Evolutionary conservation across 768 basidiomycete species (phyloP), one percentile per base, ranked within the genome.

Genomic region (Trametes cubensis): DNA sequence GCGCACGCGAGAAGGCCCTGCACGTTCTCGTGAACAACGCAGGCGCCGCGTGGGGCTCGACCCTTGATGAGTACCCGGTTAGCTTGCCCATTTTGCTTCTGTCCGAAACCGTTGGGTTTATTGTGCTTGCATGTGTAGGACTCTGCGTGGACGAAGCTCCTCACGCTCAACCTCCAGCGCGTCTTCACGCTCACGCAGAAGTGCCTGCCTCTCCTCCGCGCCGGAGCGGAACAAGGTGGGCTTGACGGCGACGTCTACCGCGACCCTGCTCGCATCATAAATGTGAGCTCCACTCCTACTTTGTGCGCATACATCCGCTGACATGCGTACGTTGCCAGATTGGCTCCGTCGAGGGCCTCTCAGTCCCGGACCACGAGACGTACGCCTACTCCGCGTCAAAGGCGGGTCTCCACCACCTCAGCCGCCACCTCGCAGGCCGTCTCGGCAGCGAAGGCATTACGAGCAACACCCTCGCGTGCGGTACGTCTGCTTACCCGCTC

Each of bases 361-460:
- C 69, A 20, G 80, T 86, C 4, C 84, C 85, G 2, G 72, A 76
- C 23, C 78, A 83, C 60, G 85, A 88, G 64, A 88, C 86, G 2
- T 88, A 85, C 63, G 84, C 86, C 0, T 88, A 88, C 68, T 81
- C 84, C 34, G 81, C 85, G 4, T 83, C 82, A n/a, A 89, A 89
- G 69, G 85, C 83, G 6, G 84, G 77, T 3, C 71, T 86, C 55
- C 82, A 84, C 69, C 86, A 87, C 57, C 72, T 87, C 28, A 84
- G 83, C 58, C 77, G 83, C 21, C 80, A 85, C 62, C 77, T 89
- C 26, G 87, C 81, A 0, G 79, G 79, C 25, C 74, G 83, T 6
- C 77, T 88, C 7, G 87, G 86, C 0, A 74, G 69, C 55, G 83
- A 86, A 57, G 80, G 82, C 0, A 83, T 89, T 67, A 78, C 81